Base-by-base conservation (phyloP, 73 alveolate genomes). In the Paramecium primaurelia region DNA sequence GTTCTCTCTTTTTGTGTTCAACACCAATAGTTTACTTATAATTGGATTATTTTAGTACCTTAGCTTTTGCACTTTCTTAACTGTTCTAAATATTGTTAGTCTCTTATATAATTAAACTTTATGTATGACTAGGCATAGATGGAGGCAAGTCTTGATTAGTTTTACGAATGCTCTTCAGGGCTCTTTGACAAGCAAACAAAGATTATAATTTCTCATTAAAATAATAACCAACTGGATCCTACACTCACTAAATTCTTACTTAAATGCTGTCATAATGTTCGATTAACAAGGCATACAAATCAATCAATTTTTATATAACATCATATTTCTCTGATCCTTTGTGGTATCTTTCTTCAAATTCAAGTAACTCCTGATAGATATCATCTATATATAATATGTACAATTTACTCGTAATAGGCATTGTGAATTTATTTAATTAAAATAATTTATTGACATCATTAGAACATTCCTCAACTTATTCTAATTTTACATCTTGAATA, bases 191-290 rank as follows among this genome's bases (percentile, higher is more conserved):
- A 64, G 84, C 84, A 64, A 64, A 64, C 47, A 64, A 28, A 10
- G 84, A 64, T 64, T 64, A 7, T 3, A 64, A 28, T 34, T 64
- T 64, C 26, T 64, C 84, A 64, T 64, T 64, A 34, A 64, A 64
- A 64, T 64, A 64, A 64, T 32, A 64, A 12, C 84, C 84, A 28
- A 64, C 84, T 32, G 84, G 84, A 64, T 64, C 84, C 84, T 64
- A 32, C 18, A 32, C 1, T 64, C 49, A 64, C 4, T 32, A 10
- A 14, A 28, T 64, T 32, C 1, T 28, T 64, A 64, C 84, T 64
- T 64, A 14, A 4, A 64, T 64, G 12, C 49, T 64, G 28, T 64
- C 84, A 34, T 64, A 64, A 64, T 64, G 84, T 28, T 64, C 84
- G 14, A 64, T 64, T 64, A 64, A 34, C 28, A 64, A 9, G 12